These are phyloP conservation scores for Suhomyces vadensis DNA, from an alignment of 805 yeast genomes.

Conservation along the genomic window DNA sequence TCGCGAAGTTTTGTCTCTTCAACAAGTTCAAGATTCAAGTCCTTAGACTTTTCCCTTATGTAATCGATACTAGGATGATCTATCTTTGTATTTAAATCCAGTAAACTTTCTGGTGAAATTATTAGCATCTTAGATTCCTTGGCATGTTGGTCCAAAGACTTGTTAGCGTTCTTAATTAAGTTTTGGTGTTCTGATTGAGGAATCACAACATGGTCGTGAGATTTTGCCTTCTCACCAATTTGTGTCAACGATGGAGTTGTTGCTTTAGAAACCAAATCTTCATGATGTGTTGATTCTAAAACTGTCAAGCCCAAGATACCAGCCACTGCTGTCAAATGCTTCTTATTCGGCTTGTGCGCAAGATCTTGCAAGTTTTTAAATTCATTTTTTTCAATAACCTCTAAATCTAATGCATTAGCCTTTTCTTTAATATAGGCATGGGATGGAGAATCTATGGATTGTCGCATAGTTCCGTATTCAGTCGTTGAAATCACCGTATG, in stretches of 20 bases:
- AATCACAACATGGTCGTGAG: slow-evolving; percentile 4
- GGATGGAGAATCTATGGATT: slow-evolving; percentile 9
- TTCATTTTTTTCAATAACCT: slow-evolving; percentile 9
- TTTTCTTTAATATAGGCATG: slow-evolving; percentile 13
- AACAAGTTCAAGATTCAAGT: slow-evolving; percentile 9
- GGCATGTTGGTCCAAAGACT: slow-evolving; percentile 15
- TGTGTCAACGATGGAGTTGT: slow-evolving; percentile 17
- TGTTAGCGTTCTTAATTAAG: slow-evolving; percentile 6
- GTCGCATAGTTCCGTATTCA: slow-evolving; percentile 8
- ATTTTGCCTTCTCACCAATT: slow-evolving; percentile 14
- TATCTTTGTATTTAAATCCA: slow-evolving; percentile 13
- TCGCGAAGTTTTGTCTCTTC: slow-evolving; percentile 11
- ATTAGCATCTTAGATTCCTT: slow-evolving; percentile 11
- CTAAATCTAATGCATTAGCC: slow-evolving; percentile 11
- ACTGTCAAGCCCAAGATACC: slow-evolving; percentile 10
- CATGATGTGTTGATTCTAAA: slow-evolving; percentile 3
- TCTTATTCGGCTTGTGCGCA: slow-evolving; percentile 15
- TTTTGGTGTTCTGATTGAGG: background rate
- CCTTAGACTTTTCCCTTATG: slow-evolving; percentile 15
- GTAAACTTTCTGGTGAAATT: slow-evolving; percentile 17
- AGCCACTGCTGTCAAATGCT: slow-evolving; percentile 12
- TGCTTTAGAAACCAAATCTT: slow-evolving; percentile 7
- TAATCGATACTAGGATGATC: slow-evolving; percentile 18
- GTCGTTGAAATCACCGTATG: slow-evolving; percentile 3
- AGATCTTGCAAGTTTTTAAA: slow-evolving; percentile 6